Conservation (phyloP, 2,329 filamentous ascomycete genomes). For the Verticillium tricorpus region DNA sequence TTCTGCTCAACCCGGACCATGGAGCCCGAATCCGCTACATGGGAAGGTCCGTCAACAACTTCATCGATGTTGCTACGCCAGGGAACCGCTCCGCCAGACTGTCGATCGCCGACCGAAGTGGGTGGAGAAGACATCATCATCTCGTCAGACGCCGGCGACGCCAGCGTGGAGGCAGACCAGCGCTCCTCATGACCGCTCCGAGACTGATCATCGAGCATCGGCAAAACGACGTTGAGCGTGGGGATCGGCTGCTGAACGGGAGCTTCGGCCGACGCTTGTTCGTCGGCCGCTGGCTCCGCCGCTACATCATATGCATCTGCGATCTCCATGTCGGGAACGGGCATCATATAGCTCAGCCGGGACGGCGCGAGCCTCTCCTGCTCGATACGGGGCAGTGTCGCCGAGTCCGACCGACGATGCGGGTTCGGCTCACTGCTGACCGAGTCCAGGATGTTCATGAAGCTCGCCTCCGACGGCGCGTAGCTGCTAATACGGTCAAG, state of each 20-base stretch:
- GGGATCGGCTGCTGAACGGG: constrained; percentile 6
- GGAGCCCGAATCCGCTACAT: background rate
- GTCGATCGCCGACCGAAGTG: background rate
- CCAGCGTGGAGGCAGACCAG: constrained; percentile 11
- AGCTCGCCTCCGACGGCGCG: constrained; percentile 7
- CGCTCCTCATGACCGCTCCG: constrained; percentile 4
- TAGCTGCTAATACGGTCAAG: constrained; percentile 13
- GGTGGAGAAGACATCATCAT: constrained; percentile 11
- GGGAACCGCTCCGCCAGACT: background rate
- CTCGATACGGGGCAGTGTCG: constrained; percentile 10
- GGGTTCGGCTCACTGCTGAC: background rate
- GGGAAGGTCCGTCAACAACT: background rate
- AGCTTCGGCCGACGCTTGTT: constrained; percentile 4
- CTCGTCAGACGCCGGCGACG: constrained; percentile 1
- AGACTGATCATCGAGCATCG: constrained; percentile 31
- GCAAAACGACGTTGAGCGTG: constrained; percentile 32
- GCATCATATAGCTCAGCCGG: constrained; percentile 2
- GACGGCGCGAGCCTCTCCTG: constrained; percentile 8
- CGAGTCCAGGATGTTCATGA: constrained; percentile 1
- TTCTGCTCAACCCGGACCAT: background rate
- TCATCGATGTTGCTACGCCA: background rate
- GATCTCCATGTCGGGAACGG: background rate
- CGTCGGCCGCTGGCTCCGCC: constrained; percentile 7
- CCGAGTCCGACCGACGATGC: constrained; percentile 8
- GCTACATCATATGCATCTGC: background rate